A percentile compares a stretch with the other conserved stretches of the same genome.
These are phyloP conservation scores for Agroathelia rolfsii DNA, from an alignment of 1,284 basidiomycete species.

Conservation along the genomic window DNA sequence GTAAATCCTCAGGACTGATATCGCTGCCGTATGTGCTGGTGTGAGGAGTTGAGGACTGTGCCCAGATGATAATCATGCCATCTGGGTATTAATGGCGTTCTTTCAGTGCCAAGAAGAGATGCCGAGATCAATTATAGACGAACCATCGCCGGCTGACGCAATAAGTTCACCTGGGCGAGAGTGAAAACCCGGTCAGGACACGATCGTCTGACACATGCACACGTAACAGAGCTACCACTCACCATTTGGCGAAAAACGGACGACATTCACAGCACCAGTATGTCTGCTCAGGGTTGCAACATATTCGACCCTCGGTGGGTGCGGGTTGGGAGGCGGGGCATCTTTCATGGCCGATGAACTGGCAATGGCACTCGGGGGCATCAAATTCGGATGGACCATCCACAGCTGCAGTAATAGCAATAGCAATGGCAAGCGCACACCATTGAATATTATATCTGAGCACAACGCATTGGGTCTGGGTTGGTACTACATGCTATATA, in stretches of 20 bases:
- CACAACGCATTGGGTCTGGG: conserved; percentile 8
- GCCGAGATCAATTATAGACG: conserved; percentile 20
- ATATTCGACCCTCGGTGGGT: conserved; percentile 91
- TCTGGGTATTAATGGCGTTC: conserved; percentile 54
- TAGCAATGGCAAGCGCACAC: too few relatives aligned
- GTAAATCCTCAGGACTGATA: conserved; percentile 63
- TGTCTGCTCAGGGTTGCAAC: conserved; percentile 90
- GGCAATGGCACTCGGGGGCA: conserved; percentile 55
- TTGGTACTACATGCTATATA: conserved; percentile 14
- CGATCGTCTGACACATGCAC: not conserved
- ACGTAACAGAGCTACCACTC: too few relatives aligned
- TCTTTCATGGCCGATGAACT: conserved; percentile 30
- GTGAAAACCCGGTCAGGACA: conserved; percentile 8
- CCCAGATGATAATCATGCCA: conserved; percentile 96
- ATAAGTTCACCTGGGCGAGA: conserved; percentile 63
- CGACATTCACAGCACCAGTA: conserved; percentile 93
- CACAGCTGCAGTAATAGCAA: conserved; percentile 52
- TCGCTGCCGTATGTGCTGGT: conserved; percentile 70
- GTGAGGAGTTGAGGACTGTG: conserved; percentile 68
- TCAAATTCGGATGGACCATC: conserved; percentile 89
- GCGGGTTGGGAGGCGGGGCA: conserved; percentile 34
- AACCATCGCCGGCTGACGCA: conserved; percentile 92
- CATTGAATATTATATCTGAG: too few relatives aligned
- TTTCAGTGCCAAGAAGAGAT: conserved; percentile 10
- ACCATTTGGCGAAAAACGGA: conserved; percentile 93